A percentile compares a stretch with the other conserved stretches of the same genome.
Conservation (phyloP, 768 basidiomycete genomes). For the Antrodiella citrinella region DNA sequence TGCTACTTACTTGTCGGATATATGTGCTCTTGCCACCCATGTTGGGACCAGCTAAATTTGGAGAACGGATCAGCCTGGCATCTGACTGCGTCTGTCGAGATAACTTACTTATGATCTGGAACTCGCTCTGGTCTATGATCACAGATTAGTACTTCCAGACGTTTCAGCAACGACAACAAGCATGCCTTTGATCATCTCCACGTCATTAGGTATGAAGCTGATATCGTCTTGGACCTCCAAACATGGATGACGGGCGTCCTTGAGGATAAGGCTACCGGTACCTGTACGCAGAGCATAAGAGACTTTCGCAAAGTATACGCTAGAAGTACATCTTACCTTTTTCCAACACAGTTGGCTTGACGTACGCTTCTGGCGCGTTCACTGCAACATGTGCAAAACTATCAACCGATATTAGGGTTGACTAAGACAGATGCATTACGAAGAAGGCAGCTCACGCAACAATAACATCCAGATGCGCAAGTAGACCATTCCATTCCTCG, state of each 20-base stretch:
- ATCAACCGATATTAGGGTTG: too few species aligned
- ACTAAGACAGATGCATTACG: too few species aligned
- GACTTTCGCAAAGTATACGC: background rate
- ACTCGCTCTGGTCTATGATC: conserved; percentile 74
- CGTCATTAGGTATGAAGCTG: conserved; percentile 91
- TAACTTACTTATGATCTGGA: conserved; percentile 83
- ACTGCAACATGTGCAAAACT: conserved; percentile 91
- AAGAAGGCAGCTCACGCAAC: conserved; percentile 50
- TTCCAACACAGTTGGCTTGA: conserved; percentile 74
- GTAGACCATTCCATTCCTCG: conserved; percentile 70
- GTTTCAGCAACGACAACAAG: background rate
- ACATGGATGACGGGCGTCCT: conserved; percentile 91
- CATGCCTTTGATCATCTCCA: conserved; percentile 85
- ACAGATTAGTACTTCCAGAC: background rate
- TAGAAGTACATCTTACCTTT: conserved; percentile 44
- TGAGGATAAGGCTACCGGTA: conserved; percentile 69
- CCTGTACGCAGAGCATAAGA: conserved; percentile 33
- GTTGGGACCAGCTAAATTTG: conserved; percentile 85
- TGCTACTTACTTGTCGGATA: conserved; percentile 65
- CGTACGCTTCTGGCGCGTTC: conserved; percentile 79
- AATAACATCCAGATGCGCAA: conserved; percentile 90
- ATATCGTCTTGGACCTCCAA: conserved; percentile 95
- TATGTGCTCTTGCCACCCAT: conserved; percentile 99
- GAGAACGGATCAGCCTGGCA: background rate
- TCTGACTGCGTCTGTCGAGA: background rate